A percentile compares a stretch with the other conserved stretches of the same genome.
phyloP scores from a whole-genome alignment of 2,329 filamentous ascomycete species.

The Venturiaceae sp. region DNA sequence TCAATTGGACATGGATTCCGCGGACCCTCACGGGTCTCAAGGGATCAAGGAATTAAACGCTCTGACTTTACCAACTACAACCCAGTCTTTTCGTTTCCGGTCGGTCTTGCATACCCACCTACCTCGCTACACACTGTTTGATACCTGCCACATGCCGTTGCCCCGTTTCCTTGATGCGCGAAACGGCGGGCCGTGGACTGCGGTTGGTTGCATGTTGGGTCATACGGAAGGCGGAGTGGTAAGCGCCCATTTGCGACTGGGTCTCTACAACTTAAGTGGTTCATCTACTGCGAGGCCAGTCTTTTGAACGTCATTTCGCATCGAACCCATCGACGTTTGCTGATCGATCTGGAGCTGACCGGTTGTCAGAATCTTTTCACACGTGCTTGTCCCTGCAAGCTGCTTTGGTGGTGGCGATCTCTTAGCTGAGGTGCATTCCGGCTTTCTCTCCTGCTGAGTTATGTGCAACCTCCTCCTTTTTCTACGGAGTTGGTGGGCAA shows the following conservation, averaged over 20 bases:
- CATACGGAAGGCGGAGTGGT: background rate
- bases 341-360: background rate
- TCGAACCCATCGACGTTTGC: background rate
- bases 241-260: background rate
- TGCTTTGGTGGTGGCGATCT: background rate
- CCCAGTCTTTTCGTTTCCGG: background rate
- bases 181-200: background rate
- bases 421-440: background rate
- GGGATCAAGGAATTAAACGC: background rate
- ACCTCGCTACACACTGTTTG: background rate
- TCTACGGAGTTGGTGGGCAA: background rate
- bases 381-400: too few relatives aligned
- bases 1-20: background rate
- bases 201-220: background rate
- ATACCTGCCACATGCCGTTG: too few relatives aligned
- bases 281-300: background rate
- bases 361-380: background rate
- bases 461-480: background rate
- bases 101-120: background rate
- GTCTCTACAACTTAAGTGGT: too few relatives aligned
- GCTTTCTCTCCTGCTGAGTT: background rate
- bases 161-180: too few relatives aligned
- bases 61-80: background rate
- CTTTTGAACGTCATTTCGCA: background rate
- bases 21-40: background rate